Evolutionary conservation across 352 stramenopile species (phyloP), one percentile per base, ranked within the genome.

Genomic region (Peronosclerospora sorghi): DNA sequence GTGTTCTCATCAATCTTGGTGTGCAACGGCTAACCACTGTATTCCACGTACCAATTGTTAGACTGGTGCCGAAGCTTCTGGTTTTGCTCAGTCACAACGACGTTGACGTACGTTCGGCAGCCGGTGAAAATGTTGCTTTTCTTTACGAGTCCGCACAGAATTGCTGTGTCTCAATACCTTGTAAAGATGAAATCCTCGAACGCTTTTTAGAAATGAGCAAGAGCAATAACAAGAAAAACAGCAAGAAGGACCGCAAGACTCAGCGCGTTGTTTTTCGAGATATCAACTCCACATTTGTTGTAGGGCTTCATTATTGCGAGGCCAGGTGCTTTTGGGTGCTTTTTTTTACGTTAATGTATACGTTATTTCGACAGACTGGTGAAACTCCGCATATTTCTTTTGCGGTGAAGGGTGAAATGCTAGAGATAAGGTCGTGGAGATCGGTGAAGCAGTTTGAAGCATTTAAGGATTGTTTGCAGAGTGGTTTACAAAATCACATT

Each of bases 151-250:
- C 54, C 10, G 56, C 68, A 0, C 59, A 79, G 36, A 73, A 67
- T 41, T 75, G 54, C 15, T 57, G 65, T 21, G 41, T 77, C 0
- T 41, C 58, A 21, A 43, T 87, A 32, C 68, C 73, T 5, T 80
- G 66, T 45, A 66, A 80, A 23, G 72, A 68, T 6, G 70, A 86
- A 26, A 75, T 89, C 20, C n/a, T 90, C 12, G 65, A 75, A 27
- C 75, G 73, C 13, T 80, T 87, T 24, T 63, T 64, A 12, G 54
- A 65, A 24, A 80, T 94, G 76, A 91, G 78, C 71, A 91, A 91
- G 48, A 74, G 89, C 32, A 90, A 49, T 61, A 91, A 73, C 64
- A 94, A 94, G 62, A 91, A 87, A 51, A 89, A 79, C 55, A 90
- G 73, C 62, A 94, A 94, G 50, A 89, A 90, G 37, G 81, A 94